Conservation (phyloP, 768 basidiomycete genomes). For the Mycena rebaudengoi region DNA sequence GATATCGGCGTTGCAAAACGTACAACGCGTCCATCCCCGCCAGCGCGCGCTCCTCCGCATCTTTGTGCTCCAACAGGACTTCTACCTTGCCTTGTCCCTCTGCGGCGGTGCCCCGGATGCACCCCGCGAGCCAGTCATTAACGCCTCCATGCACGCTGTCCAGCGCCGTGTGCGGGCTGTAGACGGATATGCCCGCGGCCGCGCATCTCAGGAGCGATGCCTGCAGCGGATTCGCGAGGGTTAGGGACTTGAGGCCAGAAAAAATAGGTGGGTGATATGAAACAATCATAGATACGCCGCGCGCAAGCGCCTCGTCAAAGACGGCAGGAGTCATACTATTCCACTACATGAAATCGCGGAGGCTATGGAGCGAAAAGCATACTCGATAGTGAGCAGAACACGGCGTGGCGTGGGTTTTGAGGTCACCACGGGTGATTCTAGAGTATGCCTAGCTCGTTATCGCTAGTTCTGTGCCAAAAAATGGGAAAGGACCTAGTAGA, state of each 20-base stretch:
- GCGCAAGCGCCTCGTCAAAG: conserved; percentile 69
- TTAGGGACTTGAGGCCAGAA: conserved; percentile 76
- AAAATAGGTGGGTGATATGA: conserved; percentile 91
- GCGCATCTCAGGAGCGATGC: conserved; percentile 81
- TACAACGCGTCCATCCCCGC: conserved; percentile 77
- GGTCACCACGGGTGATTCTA: conserved; percentile 64
- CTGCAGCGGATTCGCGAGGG: conserved; percentile 82
- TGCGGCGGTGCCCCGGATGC: conserved; percentile 45
- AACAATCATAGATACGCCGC: conserved; percentile 72
- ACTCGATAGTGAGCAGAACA: conserved; percentile 79
- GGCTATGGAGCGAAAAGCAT: conserved; percentile 30
- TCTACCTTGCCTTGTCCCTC: conserved; percentile 48
- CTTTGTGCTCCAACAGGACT: conserved; percentile 37
- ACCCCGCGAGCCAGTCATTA: conserved; percentile 87
- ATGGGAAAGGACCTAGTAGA: conserved; percentile 61
- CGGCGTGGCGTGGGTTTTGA: conserved; percentile 53
- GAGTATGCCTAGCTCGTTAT: neutral
- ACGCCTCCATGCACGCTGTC: conserved; percentile 87
- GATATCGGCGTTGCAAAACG: conserved; percentile 62
- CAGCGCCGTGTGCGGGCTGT: conserved; percentile 87
- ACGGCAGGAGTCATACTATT: conserved; percentile 78
- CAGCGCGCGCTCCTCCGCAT: conserved; percentile 46
- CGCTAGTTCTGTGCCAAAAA: neutral
- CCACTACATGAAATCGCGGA: conserved; percentile 29
- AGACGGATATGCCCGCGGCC: conserved; percentile 85